A percentile compares a stretch with the other conserved stretches of the same genome.
These are phyloP conservation scores for Thalassiosira gravida DNA, from an alignment of 352 stramenopile species.

Conservation along the genomic window DNA sequence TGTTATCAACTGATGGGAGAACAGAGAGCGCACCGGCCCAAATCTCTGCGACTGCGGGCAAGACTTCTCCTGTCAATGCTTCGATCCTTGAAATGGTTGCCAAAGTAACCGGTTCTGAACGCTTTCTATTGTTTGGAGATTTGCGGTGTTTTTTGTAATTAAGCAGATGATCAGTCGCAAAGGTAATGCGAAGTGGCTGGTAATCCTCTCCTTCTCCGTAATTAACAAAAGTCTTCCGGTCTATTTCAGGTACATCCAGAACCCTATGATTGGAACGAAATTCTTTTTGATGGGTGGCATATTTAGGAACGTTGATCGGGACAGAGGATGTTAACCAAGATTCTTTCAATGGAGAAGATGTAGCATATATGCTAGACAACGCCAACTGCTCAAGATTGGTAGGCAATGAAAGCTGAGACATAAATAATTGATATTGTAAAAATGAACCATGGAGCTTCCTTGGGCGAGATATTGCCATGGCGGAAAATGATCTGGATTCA, in stretches of 20 bases:
- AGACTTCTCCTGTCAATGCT: constrained; percentile 47
- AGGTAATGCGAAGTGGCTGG: constrained; percentile 43
- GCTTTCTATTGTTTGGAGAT: constrained; percentile 10
- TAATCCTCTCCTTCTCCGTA: constrained; percentile 39
- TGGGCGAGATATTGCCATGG: constrained; percentile 39
- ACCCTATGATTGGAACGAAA: constrained; percentile 1
- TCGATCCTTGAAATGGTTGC: constrained; percentile 39
- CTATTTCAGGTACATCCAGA: constrained; percentile 22
- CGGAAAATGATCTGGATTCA: constrained; percentile 45
- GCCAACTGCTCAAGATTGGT: constrained; percentile 1
- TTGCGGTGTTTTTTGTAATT: constrained; percentile 16
- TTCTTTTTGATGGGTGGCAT: constrained; percentile 11
- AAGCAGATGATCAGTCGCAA: constrained; percentile 41
- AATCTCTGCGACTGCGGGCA: constrained; percentile 42
- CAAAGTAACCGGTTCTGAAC: constrained; percentile 16
- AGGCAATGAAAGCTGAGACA: constrained; percentile 4
- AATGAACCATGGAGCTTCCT: constrained; percentile 42
- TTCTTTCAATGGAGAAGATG: constrained; percentile 29
- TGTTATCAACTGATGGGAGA: constrained; percentile 29
- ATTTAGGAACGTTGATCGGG: constrained; percentile 59
- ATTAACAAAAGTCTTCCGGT: constrained; percentile 40
- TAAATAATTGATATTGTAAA: constrained; percentile 36
- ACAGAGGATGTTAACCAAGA: constrained; percentile 53
- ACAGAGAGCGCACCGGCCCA: constrained; percentile 46
- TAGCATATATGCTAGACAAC: constrained; percentile 23